Base-by-base conservation (phyloP, 2,329 filamentous ascomycete species). In the Albifimbria verrucaria region DNA sequence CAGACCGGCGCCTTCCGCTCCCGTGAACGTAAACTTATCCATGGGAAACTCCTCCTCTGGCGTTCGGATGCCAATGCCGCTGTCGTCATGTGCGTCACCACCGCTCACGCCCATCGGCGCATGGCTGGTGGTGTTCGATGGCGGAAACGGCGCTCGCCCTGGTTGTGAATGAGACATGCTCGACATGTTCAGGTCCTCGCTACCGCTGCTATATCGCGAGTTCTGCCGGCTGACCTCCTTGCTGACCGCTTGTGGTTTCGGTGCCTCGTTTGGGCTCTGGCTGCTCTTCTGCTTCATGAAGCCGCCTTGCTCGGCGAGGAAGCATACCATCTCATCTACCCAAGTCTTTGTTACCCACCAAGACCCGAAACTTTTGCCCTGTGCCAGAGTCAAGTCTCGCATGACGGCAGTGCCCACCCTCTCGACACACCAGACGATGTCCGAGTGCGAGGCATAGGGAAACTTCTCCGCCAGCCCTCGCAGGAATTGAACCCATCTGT, bases 311-410 rank as follows among this genome's bases (percentile, higher is more conserved):
- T 95, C 91, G 1, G 90, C 91, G 60, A 96, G 78, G 80, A 95
- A 97, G 53, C 88, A 81, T 48, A 92, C 85, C 90, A 96, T 95
- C 73, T 97, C 93, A 65, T 97, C 92, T 50, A 97, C 83, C 79
- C 93, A 97, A 53, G 93, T 92, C 68, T 97, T 96, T 3, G 92
- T 92, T 53, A 97, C 89, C 90, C 90, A 94, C 91, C 91, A 95
- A 6, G 89, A 87, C n/a, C 89, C 88, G 65, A 93, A 95, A 64
- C 88, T 92, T 65, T 87, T 85, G 18, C 88, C 89, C 58, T 89
- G 86, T 41, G 84, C 80, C 49, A 94, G 85, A 1, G 90, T 94
- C 53, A 95, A 81, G 62, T 95, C 91, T 51, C 90, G 81, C 75
- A 94, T 84, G 18, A 90, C 87, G 20, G 88, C 85, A 7, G 88